Base-by-base conservation (phyloP, 2,329 filamentous ascomycete genomes). In the Penicillium sp. region DNA sequence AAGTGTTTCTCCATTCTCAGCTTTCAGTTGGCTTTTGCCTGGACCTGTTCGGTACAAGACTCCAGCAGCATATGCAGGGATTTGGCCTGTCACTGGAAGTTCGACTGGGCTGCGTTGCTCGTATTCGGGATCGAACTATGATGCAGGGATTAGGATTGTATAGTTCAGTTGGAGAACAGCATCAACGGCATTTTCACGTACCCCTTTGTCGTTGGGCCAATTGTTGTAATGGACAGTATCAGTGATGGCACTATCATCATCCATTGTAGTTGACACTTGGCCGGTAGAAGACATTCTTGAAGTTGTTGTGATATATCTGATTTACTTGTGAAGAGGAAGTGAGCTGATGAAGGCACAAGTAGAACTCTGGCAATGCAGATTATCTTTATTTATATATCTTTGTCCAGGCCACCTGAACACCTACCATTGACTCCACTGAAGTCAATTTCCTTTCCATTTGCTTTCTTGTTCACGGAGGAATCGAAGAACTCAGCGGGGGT, bases 11-110 rank as follows among this genome's bases (percentile, higher is more conserved):
- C 84, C 84, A 3, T 78, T 77, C 2, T 81, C 72, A 0, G 83
- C 84, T n/a, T 85, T 77, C 3, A 91, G 73, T 35, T 81, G 80
- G 68, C 81, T 83, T 27, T 82, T 79, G 1, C 89, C 88, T 0
- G 89, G 88, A 0, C 90, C 90, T 0, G 87, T 91, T 23, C 90
- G 82, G 70, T 87, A 93, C 0, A 94, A 78, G 1, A 82, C 78
- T 1, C 90, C 90, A 2, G 87, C 84, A 3, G 84, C 84, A 78
- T 88, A 92, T 1, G 77, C 55, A 1, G 90, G 90, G 47, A 94
- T 90, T 0, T 70, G 70, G 10, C 90, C 90, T 35, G 76, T 78
- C 5, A 93, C 79, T 0, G 67, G 64, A 11, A 93, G 79, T 45
- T 85, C 76, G 4, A 91, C 74, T 0, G 89, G 87, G 0, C 81